Conservation (phyloP, 202 grass and related monocot genomes). For the Schoenoplectus tabernaemontani region DNA sequence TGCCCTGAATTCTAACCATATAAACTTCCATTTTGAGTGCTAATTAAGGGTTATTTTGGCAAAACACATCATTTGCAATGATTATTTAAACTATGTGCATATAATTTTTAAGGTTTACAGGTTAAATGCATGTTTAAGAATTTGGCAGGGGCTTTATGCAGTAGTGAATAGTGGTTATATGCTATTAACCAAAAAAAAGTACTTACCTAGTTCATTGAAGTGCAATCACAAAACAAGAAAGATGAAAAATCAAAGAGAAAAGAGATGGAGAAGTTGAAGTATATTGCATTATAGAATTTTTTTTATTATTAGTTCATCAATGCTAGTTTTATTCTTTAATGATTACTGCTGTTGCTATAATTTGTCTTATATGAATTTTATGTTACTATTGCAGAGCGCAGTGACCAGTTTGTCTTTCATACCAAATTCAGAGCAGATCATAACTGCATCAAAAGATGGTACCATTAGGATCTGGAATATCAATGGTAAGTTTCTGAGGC, state of each 20-base stretch:
- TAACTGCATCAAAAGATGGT: constrained; percentile 95
- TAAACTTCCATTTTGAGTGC: not conserved
- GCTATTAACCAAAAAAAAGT: no score
- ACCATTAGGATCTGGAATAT: constrained; percentile 91
- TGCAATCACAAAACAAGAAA: not conserved
- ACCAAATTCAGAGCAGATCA: constrained; percentile 74
- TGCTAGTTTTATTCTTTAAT: not conserved
- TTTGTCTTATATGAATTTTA: not conserved
- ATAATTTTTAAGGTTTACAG: not conserved
- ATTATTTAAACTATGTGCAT: not conserved
- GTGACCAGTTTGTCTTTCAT: constrained; percentile 80
- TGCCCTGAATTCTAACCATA: not conserved
- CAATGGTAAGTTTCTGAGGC: constrained; percentile 52
- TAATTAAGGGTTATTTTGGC: not conserved
- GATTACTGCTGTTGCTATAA: not conserved
- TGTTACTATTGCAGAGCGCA: constrained; percentile 48
- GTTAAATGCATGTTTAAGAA: not conserved
- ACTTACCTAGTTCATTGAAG: not conserved
- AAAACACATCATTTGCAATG: not conserved
- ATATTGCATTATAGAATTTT: not conserved
- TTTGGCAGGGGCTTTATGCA: not conserved
- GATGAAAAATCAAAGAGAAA: not conserved
- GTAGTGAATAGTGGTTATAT: no score
- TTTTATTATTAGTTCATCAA: not conserved
- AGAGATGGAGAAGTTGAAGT: not conserved